These are phyloP conservation scores for Epichloe elymi DNA, from an alignment of 2,329 filamentous ascomycete species.

Conservation along the genomic window DNA sequence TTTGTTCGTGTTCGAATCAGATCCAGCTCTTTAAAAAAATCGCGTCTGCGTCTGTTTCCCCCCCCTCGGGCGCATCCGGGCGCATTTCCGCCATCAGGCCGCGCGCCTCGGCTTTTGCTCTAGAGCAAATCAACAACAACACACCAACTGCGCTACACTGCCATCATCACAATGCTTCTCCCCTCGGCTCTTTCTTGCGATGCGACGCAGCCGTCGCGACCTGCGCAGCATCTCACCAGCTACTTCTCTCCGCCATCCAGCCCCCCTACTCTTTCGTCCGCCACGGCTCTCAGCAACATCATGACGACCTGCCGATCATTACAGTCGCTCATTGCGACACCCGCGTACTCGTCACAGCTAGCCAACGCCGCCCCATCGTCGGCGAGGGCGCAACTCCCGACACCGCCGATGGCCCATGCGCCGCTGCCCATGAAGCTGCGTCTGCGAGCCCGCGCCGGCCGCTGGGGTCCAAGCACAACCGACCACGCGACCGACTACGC, in stretches of 20 bases:
- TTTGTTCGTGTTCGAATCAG: too few relatives aligned
- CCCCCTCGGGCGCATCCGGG: constrained; percentile 2
- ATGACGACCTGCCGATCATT: constrained; percentile 47
- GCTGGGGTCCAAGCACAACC: constrained; percentile 11
- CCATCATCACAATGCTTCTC: constrained; percentile 35
- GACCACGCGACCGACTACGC: constrained; percentile 17
- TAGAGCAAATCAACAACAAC: too few relatives aligned
- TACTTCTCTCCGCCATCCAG: constrained; percentile 48
- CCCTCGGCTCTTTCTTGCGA: constrained; percentile 47
- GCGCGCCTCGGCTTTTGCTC: neutral
- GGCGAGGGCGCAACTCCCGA: constrained; percentile 30
- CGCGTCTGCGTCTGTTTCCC: too few relatives aligned
- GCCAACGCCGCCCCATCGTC: constrained; percentile 19
- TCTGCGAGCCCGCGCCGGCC: constrained; percentile 31
- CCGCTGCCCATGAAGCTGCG: constrained; percentile 40
- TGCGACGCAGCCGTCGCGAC: constrained; percentile 30
- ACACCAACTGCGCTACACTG: neutral
- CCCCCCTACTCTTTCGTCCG: constrained; percentile 33
- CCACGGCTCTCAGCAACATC: constrained; percentile 38
- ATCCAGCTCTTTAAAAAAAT: too few relatives aligned
- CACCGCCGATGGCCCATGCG: constrained; percentile 41
- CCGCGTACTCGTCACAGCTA: constrained; percentile 12
- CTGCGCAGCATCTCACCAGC: constrained; percentile 30
- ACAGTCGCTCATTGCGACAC: constrained; percentile 40
- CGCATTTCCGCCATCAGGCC: neutral